A percentile compares a stretch with the other conserved stretches of the same genome.
These are phyloP conservation scores for Phytophthora kernoviae DNA, from an alignment of 352 stramenopile genomes.

Conservation along the genomic window DNA sequence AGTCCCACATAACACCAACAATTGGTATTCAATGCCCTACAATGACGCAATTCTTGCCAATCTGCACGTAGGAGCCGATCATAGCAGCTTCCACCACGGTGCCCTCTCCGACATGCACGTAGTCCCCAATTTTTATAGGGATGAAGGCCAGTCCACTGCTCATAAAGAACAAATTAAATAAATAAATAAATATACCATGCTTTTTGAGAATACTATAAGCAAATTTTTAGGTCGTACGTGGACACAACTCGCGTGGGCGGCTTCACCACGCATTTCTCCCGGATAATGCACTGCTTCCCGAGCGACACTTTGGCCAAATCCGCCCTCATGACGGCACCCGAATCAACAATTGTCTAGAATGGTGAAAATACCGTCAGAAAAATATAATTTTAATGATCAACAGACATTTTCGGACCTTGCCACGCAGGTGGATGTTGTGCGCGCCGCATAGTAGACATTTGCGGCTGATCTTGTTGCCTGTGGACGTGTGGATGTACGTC, in stretches of 20 bases:
- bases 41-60: slow-evolving; percentile 88
- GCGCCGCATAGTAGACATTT: slow-evolving; percentile 64
- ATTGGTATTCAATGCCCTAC: slow-evolving; percentile 26
- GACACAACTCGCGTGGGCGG: slow-evolving; percentile 64
- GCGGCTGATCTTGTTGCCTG: slow-evolving; percentile 76
- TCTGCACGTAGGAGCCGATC: slow-evolving; percentile 85
- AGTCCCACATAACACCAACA: not conserved
- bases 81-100: slow-evolving; percentile 82
- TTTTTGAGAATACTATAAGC: too few species aligned
- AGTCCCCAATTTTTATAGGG: slow-evolving; percentile 81
- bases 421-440: slow-evolving; percentile 78
- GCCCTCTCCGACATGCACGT: slow-evolving; percentile 79
- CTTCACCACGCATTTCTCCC: slow-evolving; percentile 72
- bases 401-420: slow-evolving; percentile 42
- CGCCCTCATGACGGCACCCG: slow-evolving; percentile 72
- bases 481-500: slow-evolving; percentile 71
- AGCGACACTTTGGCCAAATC: slow-evolving; percentile 86
- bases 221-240: slow-evolving; percentile 46
- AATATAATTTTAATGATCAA: not conserved
- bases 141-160: slow-evolving; percentile 80
- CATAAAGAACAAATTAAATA: slow-evolving; percentile 6
- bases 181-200: too few species aligned
- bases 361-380: not conserved
- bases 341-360: slow-evolving; percentile 71
- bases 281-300: slow-evolving; percentile 82